Evolutionary conservation across 2,329 filamentous ascomycete species (phyloP).

Genomic region (Pochonia chlamydosporia): DNA sequence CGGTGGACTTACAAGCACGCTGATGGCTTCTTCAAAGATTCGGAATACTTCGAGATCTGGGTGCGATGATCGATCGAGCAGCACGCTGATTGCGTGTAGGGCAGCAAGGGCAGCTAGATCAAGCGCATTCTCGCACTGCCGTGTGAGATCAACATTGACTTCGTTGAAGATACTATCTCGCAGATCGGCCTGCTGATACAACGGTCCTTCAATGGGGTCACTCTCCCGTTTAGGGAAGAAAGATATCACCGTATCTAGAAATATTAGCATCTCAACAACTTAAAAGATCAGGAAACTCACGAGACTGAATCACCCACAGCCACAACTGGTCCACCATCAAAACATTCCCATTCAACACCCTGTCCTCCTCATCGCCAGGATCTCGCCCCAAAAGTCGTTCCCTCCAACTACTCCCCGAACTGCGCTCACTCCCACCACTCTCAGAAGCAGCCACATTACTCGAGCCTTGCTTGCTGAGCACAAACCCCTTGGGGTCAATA

Average conservation of each 20-base stretch:
- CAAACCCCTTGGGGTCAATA: conserved; percentile 15
- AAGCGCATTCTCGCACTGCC: conserved; percentile 54
- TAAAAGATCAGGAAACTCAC: conserved; percentile 27
- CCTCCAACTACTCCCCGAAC: conserved; percentile 20
- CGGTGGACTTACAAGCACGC: conserved; percentile 43
- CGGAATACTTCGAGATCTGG: conserved; percentile 58
- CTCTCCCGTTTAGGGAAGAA: conserved; percentile 53
- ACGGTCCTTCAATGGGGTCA: conserved; percentile 45
- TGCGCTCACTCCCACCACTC: conserved; percentile 18
- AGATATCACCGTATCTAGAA: conserved; percentile 42
- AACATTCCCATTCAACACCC: conserved; percentile 47
- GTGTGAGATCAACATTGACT: conserved; percentile 57
- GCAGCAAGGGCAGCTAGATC: conserved; percentile 59
- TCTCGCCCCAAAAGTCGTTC: conserved; percentile 15
- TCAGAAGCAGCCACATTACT: conserved; percentile 20
- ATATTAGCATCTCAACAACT: conserved; percentile 6
- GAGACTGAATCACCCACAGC: conserved; percentile 52
- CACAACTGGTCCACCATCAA: conserved; percentile 65
- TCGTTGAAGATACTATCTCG: conserved; percentile 61
- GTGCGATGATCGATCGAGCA: conserved; percentile 54
- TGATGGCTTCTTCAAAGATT: conserved; percentile 62
- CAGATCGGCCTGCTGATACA: conserved; percentile 56
- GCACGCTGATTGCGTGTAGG: conserved; percentile 55
- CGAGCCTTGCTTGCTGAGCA: conserved; percentile 23
- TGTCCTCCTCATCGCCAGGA: conserved; percentile 20